phyloP scores from a whole-genome alignment of 495 filamentous ascomycete genomes.

The Choiromyces venosus region DNA sequence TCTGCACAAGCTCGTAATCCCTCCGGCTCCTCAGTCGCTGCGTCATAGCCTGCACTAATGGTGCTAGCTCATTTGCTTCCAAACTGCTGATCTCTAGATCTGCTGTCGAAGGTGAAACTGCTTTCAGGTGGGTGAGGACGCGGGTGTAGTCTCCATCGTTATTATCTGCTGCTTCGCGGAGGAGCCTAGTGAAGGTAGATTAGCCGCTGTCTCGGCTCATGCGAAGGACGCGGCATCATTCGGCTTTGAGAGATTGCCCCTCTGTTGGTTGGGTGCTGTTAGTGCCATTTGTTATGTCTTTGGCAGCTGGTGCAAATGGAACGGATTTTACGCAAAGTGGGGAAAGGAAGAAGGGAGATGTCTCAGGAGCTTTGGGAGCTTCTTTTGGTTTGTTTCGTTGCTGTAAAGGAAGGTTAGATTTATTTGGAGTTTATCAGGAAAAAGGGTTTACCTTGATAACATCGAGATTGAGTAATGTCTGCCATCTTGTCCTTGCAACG shows the following conservation, averaged over 20 bases:
- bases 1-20: conserved; percentile 90
- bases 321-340: conserved; percentile 50
- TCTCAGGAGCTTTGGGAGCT: conserved; percentile 83
- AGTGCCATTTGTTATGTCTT: neutral
- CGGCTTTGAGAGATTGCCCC: conserved; percentile 41
- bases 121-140: conserved; percentile 70
- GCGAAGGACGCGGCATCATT: conserved; percentile 54
- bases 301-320: conserved; percentile 15
- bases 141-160: conserved; percentile 47
- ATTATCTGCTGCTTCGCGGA: conserved; percentile 15
- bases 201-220: conserved; percentile 45
- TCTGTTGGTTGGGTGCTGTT: neutral
- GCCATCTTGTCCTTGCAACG: conserved; percentile 86
- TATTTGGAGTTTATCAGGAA: neutral
- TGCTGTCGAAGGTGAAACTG: conserved; percentile 69
- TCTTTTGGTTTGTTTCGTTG: conserved; percentile 91
- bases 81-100: conserved; percentile 76
- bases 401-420: conserved; percentile 39
- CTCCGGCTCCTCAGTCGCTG: conserved; percentile 56
- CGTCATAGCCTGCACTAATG: conserved; percentile 73
- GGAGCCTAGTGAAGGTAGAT: conserved; percentile 46
- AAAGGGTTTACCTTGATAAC: conserved; percentile 58
- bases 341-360: conserved; percentile 93
- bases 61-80: conserved; percentile 51
- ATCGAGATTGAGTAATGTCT: conserved; percentile 84